phyloP scores from a whole-genome alignment of 192 early-diverging fungal species.

The Coemansia sp. region DNA sequence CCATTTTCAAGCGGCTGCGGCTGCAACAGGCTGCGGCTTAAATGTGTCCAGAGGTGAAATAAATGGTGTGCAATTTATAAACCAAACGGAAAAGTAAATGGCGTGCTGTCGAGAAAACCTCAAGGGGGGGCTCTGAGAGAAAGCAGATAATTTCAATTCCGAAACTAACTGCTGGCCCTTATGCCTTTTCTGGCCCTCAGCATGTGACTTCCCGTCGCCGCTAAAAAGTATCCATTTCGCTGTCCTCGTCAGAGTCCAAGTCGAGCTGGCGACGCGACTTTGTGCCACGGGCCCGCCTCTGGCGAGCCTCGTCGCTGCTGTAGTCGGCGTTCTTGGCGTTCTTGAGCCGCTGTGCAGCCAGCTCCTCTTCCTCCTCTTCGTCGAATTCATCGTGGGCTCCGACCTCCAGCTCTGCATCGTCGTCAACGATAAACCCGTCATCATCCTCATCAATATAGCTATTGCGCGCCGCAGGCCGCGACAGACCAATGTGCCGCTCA shows the following conservation, averaged over 20 bases:
- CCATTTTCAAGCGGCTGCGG: constrained; percentile 11
- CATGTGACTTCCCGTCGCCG: not conserved
- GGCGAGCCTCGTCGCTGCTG: constrained; percentile 18
- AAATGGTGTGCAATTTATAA: too few species aligned
- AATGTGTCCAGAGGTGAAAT: too few species aligned
- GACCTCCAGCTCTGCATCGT: constrained; percentile 46
- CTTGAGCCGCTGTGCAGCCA: constrained; percentile 22
- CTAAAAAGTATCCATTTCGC: constrained; percentile 19
- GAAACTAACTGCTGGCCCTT: too few species aligned
- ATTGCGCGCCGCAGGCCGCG: constrained; percentile 1
- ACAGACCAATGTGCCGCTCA: not conserved
- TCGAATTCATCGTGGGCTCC: constrained; percentile 48
- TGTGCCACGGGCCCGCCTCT: constrained; percentile 9
- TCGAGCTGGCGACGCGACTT: constrained; percentile 35
- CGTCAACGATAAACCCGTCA: constrained; percentile 47
- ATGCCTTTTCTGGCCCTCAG: too few species aligned
- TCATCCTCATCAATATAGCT: constrained; percentile 41
- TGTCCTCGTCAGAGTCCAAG: constrained; percentile 37
- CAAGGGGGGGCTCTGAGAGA: too few species aligned
- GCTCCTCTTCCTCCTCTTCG: constrained; percentile 46
- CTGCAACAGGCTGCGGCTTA: too few species aligned
- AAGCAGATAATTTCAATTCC: too few species aligned
- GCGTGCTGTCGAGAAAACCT: too few species aligned
- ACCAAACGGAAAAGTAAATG: too few species aligned
- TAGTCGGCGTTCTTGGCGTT: constrained; percentile 23